Base-by-base conservation (phyloP, 164 flowering plant genomes). In the Euptelea pleiosperma region DNA sequence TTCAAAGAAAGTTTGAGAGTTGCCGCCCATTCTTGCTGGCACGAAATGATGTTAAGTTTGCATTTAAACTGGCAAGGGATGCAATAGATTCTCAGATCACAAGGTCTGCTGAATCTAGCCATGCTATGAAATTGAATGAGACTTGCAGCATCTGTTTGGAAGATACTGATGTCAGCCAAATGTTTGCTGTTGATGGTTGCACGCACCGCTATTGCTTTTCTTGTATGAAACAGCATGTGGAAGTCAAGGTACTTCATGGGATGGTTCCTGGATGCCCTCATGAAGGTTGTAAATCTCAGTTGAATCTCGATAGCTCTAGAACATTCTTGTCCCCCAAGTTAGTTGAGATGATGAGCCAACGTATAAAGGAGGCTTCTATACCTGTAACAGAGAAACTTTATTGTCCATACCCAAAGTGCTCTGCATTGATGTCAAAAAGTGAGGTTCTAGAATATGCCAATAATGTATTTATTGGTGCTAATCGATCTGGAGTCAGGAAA, bases 401-500 rank as follows among this genome's bases (percentile, higher is more conserved):
- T 52, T 89, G 98, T 66, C 97, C 98, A 18, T 74, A 76, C 66
- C 96, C 93, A 2, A 82, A 66, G 61, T 92, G 98, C 61, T 92
- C 95, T 0, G 79, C 82, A 6, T 71, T 91, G 63, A 89, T 89
- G 95, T 82, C 95, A 0, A 81, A 69, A 66, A 52, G 8, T 18
- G 91, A 82, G 65, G 73, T 75, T 57, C 53, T 62, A 7, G 73
- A 64, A 47, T 63, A 63, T 50, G 25, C 75, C 18, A 60, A 52
- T 52, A 57, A 48, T 55, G 40, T 34, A 29, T 44, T 45, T 52
- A 37, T 30, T 19, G 58, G 55, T 55, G 61, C 54, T 58, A 58
- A 66, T 46, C 52, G 29, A 40, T 47, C 69, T 37, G 85, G 81
- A 62, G 72, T 58, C 24, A 66, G 82, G 56, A 79, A 62, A 65